These are phyloP conservation scores for Alternaria triticimaculans DNA, from an alignment of 2,329 filamentous ascomycete species.

Conservation along the genomic window DNA sequence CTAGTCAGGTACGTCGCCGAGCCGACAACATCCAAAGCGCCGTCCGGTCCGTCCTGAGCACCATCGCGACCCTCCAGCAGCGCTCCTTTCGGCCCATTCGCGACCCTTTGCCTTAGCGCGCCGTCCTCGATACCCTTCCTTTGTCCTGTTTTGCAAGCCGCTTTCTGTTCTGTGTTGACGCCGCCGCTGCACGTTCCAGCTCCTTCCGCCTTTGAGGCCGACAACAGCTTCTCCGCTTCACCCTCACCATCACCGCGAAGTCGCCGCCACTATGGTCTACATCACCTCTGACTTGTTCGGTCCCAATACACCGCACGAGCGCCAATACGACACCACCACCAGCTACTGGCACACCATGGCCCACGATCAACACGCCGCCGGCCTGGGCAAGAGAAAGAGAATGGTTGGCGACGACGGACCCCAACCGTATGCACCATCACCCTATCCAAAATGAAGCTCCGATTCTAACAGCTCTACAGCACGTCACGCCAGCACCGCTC, in stretches of 20 bases:
- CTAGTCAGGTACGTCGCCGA: constrained; percentile 28
- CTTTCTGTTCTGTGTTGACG: neutral
- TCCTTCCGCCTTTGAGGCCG: constrained; percentile 9
- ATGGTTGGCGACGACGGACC: constrained; percentile 20
- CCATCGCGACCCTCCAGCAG: neutral
- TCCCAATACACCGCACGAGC: constrained; percentile 20
- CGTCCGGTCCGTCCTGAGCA: neutral
- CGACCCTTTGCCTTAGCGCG: neutral
- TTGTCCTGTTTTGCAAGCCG: neutral
- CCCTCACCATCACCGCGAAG: constrained; percentile 15
- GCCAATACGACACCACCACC: constrained; percentile 5
- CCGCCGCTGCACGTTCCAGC: constrained; percentile 7
- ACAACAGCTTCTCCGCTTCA: constrained; percentile 11
- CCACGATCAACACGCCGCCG: constrained; percentile 23
- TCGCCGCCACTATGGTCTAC: constrained; percentile 40
- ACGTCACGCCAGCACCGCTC: constrained; percentile 17
- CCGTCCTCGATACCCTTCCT: neutral
- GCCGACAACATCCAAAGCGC: constrained; percentile 1
- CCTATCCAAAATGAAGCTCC: neutral
- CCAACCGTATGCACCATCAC: constrained; percentile 13
- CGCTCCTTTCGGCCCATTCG: constrained; percentile 1
- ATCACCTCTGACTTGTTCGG: constrained; percentile 48
- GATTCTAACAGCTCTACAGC: constrained; percentile 10
- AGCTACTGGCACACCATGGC: constrained; percentile 28
- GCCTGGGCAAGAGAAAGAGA: constrained; percentile 43